Evolutionary conservation across 2,329 filamentous ascomycete genomes (phyloP), one percentile per base, ranked within the genome.

Genomic region (Talaromyces sp.): DNA sequence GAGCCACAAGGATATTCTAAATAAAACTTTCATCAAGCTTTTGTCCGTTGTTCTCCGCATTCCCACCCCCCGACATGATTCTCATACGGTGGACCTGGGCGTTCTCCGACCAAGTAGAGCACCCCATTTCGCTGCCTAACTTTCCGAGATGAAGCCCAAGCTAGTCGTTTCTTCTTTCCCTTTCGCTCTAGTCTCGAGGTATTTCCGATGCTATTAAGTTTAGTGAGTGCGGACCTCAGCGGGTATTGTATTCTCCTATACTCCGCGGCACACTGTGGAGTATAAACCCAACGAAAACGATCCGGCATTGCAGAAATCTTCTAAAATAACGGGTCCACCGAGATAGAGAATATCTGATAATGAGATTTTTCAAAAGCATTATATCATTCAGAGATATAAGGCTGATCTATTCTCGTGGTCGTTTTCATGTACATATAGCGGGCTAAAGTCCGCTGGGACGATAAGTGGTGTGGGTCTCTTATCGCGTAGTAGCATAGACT

Each of bases 401-500:
- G 16, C 20, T 30, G 29, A 46, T 46, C 6, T 24, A 24, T n/a
- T n/a, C n/a, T n/a, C n/a, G n/a, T n/a, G n/a, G n/a, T 36, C 19
- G 11, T 27, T 19, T n/a, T 29, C 11, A 7, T 44, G 41, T 32
- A 5, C 17, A 30, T 33, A 27, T 27, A 44, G 45, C 52, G 49
- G 47, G 43, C 39, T 42, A 41, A 32, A 35, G 35, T 29, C 49
- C 49, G 52, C 51, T 49, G 46, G 27, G 20, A 27, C 37, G 39
- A 50, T 55, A 50, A 47, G 5, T n/a, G n/a, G 16, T 11, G 35
- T 19, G 52, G 30, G 19, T 19, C 43, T 55, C 19, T 60, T 62
- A 63, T 63, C 61, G 22, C 9, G 24, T n/a, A 27, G 14, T 42
- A 57, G 61, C 59, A 43, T 61, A 52, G 45, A 62, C 61, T 55